phyloP scores from a whole-genome alignment of 768 basidiomycete genomes.

The Omphalotus guepiniiformis region DNA sequence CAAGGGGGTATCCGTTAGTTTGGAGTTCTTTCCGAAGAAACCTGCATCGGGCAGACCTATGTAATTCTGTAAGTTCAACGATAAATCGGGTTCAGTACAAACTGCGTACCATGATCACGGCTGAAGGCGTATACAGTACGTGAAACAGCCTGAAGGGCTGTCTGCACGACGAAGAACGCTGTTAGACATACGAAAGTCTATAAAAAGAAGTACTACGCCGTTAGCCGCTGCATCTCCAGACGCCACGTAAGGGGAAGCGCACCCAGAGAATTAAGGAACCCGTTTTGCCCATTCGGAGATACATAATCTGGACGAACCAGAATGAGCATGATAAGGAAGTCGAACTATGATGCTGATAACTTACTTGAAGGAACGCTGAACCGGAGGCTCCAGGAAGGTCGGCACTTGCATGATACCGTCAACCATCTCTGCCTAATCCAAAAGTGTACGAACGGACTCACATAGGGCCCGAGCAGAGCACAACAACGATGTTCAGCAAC shows the following conservation, averaged over 20 bases:
- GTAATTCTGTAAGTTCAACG: neutral
- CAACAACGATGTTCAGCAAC: constrained; percentile 81
- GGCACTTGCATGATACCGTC: constrained; percentile 31
- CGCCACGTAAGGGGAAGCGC: constrained; percentile 11
- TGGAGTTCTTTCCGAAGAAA: constrained; percentile 67
- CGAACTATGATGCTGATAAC: neutral
- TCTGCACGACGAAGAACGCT: constrained; percentile 83
- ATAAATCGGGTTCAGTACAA: neutral
- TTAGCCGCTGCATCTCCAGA: neutral
- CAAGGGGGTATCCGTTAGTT: constrained; percentile 66
- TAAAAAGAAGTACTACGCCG: neutral
- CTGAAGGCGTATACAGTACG: constrained; percentile 84
- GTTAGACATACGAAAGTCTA: constrained; percentile 76
- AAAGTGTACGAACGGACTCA: constrained; percentile 26
- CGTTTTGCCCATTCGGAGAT: constrained; percentile 67
- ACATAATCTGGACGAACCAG: constrained; percentile 55
- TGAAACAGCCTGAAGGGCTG: constrained; percentile 77
- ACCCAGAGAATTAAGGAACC: constrained; percentile 81
- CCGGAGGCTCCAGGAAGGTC: constrained; percentile 67
- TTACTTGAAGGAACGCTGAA: constrained; percentile 66
- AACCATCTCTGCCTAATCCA: constrained; percentile 8
- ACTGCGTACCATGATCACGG: constrained; percentile 58
- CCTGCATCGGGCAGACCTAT: constrained; percentile 72
- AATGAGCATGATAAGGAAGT: neutral
- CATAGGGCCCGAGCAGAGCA: constrained; percentile 81